Base-by-base conservation (phyloP, 306 rosid species). In the Rosa chinensis region DNA sequence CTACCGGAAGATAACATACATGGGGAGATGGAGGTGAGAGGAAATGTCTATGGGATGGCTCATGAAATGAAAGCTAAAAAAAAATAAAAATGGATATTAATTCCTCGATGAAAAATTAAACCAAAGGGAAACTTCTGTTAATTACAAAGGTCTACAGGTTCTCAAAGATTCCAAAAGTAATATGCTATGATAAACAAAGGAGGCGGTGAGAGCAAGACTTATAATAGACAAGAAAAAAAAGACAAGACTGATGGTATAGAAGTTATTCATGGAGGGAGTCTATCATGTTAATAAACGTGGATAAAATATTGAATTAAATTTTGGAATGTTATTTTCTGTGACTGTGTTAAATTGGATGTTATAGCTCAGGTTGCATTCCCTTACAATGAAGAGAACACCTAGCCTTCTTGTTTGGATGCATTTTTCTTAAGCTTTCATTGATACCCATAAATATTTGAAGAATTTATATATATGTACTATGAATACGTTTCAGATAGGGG, bases 401-500 rank as follows among this genome's bases (percentile, higher is more conserved):
- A 21, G 42, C n/a, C 7, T 70, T 44, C 55, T 48, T 71, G 43
- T 48, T 48, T 28, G 61, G 23, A 28, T 71, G 43, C 13, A 48
- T 12, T 47, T 63, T 5, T 32, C 43, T 32, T 32, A 6, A 32
- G 75, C 25, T 71, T 48, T 47, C 13, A 16, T 25, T 56, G 59
- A 53, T 10, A 11, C 32, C 77, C 50, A 39, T 56, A 35, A 20
- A 17, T 20, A 52, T 3, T 48, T 35, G n/a, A 53, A 37, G 9
- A 32, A 47, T 61, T 20, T 47, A 11, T 56, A 20, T 13, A 7
- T 42, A 12, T 48, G 56, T 59, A 10, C 28, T 37, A 28, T 78
- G 64, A 58, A 28, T 53, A 82, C 47, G 58, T 93, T 88, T 84
- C 96, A 96, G 98, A 96, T 96, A 48, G 99, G 99, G 84, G 98